These are phyloP conservation scores for Colletotrichum agaves DNA, from an alignment of 2,329 filamentous ascomycete species.

Conservation along the genomic window DNA sequence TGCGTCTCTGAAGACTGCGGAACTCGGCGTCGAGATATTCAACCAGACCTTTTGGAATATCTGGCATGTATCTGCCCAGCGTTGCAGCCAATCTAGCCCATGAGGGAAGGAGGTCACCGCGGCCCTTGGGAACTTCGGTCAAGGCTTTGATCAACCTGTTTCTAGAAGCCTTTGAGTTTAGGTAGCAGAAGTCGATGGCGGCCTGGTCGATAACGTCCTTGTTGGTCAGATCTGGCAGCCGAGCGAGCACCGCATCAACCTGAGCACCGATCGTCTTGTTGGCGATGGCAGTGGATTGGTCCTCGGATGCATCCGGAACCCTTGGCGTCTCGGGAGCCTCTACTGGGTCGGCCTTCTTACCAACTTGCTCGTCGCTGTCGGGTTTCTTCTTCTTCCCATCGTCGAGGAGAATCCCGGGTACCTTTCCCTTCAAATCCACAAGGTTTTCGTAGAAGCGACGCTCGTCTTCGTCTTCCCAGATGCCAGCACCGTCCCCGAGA, in stretches of 20 bases:
- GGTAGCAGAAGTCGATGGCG: conserved; percentile 95
- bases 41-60: conserved; percentile 91
- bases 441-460: conserved; percentile 98
- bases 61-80: conserved; percentile 91
- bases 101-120: conserved; percentile 87
- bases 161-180: conserved; percentile 97
- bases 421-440: conserved; percentile 93
- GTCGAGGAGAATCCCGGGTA: conserved; percentile 91
- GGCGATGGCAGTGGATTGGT: conserved; percentile 91
- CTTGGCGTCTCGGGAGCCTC: conserved; percentile 64
- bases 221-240: conserved; percentile 89
- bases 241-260: conserved; percentile 88
- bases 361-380: conserved; percentile 83
- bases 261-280: conserved; percentile 98
- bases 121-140: conserved; percentile 93
- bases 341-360: conserved; percentile 73
- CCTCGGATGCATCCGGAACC: conserved; percentile 69
- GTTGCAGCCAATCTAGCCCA: conserved; percentile 96
- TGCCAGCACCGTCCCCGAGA: conserved; percentile 89
- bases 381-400: conserved; percentile 94
- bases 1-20: conserved; percentile 92
- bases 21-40: conserved; percentile 97
- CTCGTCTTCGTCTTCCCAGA: conserved; percentile 99
- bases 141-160: conserved; percentile 93
- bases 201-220: conserved; percentile 93